Conservation (phyloP, 2,329 filamentous ascomycete genomes). For the Clarireedia paspali region DNA sequence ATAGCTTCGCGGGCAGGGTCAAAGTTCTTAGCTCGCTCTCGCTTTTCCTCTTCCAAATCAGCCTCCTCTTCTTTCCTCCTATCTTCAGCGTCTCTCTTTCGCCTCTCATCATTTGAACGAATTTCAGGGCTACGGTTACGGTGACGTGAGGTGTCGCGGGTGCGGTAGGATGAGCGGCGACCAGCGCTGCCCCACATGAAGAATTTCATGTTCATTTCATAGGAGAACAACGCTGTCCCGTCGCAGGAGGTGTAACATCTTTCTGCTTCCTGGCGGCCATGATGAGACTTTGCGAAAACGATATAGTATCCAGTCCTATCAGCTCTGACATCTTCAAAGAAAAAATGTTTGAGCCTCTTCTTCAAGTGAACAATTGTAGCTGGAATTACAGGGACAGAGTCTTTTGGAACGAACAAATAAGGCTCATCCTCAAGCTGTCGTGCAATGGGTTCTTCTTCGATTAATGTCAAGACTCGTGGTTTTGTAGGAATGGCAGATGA, state of each 20-base stretch:
- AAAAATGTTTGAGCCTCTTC: constrained; percentile 77
- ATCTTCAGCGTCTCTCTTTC: constrained; percentile 59
- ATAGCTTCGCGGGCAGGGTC: constrained; percentile 85
- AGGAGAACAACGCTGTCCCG: constrained; percentile 81
- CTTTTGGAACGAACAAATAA: constrained; percentile 83
- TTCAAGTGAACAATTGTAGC: constrained; percentile 86
- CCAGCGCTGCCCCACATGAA: constrained; percentile 35
- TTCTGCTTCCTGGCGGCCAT: constrained; percentile 72
- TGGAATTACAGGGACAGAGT: constrained; percentile 77
- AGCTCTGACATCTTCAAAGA: constrained; percentile 72
- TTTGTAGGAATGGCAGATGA: constrained; percentile 33
- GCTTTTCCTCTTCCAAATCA: constrained; percentile 85
- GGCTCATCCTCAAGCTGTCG: constrained; percentile 68
- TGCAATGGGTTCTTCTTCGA: constrained; percentile 56
- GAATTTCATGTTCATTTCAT: constrained; percentile 85
- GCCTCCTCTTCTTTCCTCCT: constrained; percentile 66
- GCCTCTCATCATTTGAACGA: constrained; percentile 38
- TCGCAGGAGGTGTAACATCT: constrained; percentile 74
- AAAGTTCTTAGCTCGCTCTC: constrained; percentile 75
- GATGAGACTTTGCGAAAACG: constrained; percentile 72
- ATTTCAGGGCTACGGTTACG: constrained; percentile 39
- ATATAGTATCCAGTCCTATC: constrained; percentile 88
- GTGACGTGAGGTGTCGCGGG: constrained; percentile 18
- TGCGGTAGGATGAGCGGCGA: constrained; percentile 10
- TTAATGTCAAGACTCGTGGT: constrained; percentile 43